Evolutionary conservation across 1,284 basidiomycete genomes (phyloP), one percentile per base, ranked within the genome.

Genomic region (Cutaneotrichosporon spelunceum): DNA sequence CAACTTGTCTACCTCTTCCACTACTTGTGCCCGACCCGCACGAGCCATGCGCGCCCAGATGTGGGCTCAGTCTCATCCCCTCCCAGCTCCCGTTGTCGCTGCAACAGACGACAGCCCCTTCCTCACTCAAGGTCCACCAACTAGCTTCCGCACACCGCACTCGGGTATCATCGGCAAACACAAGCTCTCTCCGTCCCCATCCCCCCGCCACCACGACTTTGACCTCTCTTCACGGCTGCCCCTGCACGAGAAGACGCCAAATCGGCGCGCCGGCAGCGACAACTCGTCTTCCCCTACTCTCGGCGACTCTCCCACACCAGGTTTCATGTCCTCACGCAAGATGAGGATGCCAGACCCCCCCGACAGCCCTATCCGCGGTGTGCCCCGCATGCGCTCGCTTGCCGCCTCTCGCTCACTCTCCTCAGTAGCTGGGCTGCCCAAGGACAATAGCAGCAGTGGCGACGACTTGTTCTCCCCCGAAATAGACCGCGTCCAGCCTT

Each of bases 141-240:
- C 56, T 10, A 53, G 56, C n/a, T 61, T 61, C 52, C 60, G 60
- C 49, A 57, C 60, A n/a, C 56, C 60, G 24, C 55, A 57, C 56
- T 39, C 60, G 39, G 47, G 45, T 21, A 26, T 58, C n/a, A 56
- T 53, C 23, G 70, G 71, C 24, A 78, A 78, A 67, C 74, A 76
- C 66, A 75, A 74, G 59, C 70, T 78, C 0, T 75, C 74, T 1
- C 74, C 74, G 1, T 72, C 72, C 4, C 75, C 76, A 2, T 76
- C 65, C 6, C 66, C 69, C 19, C 60, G 64, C 52, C 55, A 69
- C 29, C 66, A 70, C 34, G 77, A 76, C 56, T 77, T 78, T 42
- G 78, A 80, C 57, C 76, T 78, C 60, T 77, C 77, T 0, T 75
- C 77, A 3, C 59, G 73, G 13, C 62, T 66, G n/a, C 59, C 63